Base-by-base conservation (phyloP, 2,329 filamentous ascomycete genomes). In the Cladosporium sp. region DNA sequence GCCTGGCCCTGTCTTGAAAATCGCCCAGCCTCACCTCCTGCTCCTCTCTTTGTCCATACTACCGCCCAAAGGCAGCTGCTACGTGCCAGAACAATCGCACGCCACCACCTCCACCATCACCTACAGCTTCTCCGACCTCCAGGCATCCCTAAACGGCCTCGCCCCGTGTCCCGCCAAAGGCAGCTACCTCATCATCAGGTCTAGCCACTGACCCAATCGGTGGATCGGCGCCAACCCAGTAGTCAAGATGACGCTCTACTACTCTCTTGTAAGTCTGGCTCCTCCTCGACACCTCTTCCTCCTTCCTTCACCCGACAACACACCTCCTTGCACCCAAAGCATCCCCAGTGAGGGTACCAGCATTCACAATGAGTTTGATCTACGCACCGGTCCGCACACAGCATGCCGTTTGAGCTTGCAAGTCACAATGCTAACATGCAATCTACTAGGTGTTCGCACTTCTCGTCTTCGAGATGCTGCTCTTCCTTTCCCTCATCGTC, bases 401-500 rank as follows among this genome's bases (percentile, higher is more conserved):
- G 10, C n/a, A 43, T 46, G 40, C 37, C 32, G 16, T 41, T 18
- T 16, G n/a, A 35, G 49, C 42, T 43, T 52, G 53, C 18, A 4
- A 6, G 14, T 34, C 14, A 16, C 18, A 1, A 32, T 61, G 53
- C 63, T 61, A 44, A 54, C 43, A 28, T 40, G 16, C 18, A 19
- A 9, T 13, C 46, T 43, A 4, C 1, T 65, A 93, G 89, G 88
- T 93, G 65, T 95, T 95, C 74, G 72, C 87, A 69, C 82, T 92
- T 64, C 78, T 93, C 64, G 82, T 93, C 73, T 78, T 83, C 65
- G 88, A 93, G 83, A 92, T 93, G 86, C 75, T 75, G 56, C 75
- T 95, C 63, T 90, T 91, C 74, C 81, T 87, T 78, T 75, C 87
- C 61, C 79, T 92, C 64, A 83, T 92, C 73, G 70, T 98, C 52